Evolutionary conservation across 2,329 filamentous ascomycete species (phyloP).

Genomic region (Talaromyces islandicus): DNA sequence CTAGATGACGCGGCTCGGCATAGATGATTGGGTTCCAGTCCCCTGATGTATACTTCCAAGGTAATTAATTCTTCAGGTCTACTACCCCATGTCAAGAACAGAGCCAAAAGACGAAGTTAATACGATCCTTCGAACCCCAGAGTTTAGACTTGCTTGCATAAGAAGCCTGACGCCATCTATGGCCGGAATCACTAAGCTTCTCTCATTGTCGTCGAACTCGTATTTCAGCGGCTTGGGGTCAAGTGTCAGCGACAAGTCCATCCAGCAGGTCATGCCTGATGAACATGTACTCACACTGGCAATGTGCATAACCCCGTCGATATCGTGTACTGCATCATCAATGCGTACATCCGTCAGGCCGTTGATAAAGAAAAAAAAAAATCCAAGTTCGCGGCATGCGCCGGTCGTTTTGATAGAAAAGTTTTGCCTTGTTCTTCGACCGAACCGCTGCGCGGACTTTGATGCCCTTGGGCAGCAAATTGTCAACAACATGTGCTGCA

Average conservation of each 20-base stretch:
- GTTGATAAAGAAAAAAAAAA: background rate
- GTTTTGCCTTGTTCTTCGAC: background rate
- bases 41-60: background rate
- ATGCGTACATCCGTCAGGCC: background rate
- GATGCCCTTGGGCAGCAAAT: background rate
- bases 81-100: background rate
- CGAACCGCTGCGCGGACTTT: background rate
- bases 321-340: background rate
- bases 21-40: constrained; percentile 3
- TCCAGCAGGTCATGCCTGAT: too few relatives aligned
- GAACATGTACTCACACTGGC: background rate
- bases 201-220: background rate
- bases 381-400: background rate
- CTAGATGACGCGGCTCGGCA: background rate
- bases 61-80: background rate
- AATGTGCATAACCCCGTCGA: background rate
- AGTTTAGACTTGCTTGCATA: background rate
- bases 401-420: background rate
- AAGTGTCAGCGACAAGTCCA: background rate
- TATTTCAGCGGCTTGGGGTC: background rate
- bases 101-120: constrained; percentile 1
- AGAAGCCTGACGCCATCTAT: background rate
- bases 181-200: background rate
- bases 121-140: background rate
- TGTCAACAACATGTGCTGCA: background rate